Conservation (phyloP, 108 stramenopile genomes). For the Thalassiosira profunda region DNA sequence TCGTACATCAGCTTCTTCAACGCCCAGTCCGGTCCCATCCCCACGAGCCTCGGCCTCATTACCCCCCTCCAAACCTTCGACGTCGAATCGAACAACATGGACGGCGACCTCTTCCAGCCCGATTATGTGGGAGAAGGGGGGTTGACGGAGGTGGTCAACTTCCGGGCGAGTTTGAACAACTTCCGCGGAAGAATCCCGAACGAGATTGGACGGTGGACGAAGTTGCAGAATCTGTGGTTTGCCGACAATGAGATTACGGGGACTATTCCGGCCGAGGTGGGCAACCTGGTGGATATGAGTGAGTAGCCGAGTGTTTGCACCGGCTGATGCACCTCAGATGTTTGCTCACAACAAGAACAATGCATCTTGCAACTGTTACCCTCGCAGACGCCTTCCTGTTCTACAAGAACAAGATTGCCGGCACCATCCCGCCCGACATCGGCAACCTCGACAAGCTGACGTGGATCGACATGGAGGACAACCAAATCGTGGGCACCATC, state of each 20-base stretch:
- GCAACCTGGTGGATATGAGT: constrained; percentile 43
- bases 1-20: constrained; percentile 53
- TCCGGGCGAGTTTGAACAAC: constrained; percentile 56
- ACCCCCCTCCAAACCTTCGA: constrained; percentile 47
- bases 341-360: not conserved
- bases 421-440: constrained; percentile 69
- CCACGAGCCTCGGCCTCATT: constrained; percentile 38
- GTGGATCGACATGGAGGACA: constrained; percentile 44
- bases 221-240: constrained; percentile 58
- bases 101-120: constrained; percentile 42
- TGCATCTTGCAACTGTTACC: not conserved
- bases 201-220: constrained; percentile 69
- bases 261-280: constrained; percentile 59
- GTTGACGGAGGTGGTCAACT: constrained; percentile 35
- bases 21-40: constrained; percentile 38
- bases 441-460: constrained; percentile 43
- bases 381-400: constrained; percentile 43
- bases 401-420: constrained; percentile 49
- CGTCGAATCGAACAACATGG: constrained; percentile 48
- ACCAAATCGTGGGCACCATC: constrained; percentile 44
- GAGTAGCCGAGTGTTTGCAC: not conserved
- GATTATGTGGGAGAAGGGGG: constrained; percentile 40
- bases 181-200: constrained; percentile 70
- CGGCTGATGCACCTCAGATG: not conserved
- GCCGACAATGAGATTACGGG: constrained; percentile 58